phyloP scores from a whole-genome alignment of 257 asterid genomes.

The Gentiana macrophylla region DNA sequence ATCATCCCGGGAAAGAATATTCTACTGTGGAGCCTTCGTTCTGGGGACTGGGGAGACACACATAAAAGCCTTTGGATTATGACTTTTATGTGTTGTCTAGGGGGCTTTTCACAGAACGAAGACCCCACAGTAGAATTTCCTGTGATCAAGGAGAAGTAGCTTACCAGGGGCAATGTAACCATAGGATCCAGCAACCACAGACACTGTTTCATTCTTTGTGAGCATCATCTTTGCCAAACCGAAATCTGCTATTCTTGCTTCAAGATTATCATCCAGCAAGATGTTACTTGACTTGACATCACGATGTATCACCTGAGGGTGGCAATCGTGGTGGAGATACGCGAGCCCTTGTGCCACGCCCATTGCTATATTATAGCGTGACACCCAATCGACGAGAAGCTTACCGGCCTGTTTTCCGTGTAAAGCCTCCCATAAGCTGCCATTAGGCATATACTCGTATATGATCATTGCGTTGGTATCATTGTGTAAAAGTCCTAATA shows the following conservation, averaged over 20 bases:
- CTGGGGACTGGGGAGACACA: too few species aligned
- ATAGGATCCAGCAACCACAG: conserved; percentile 52
- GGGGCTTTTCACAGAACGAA: too few species aligned
- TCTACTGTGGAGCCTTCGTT: neutral
- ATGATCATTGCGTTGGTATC: conserved; percentile 32
- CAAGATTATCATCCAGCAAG: conserved; percentile 34
- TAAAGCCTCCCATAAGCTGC: conserved; percentile 40
- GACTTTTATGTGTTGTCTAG: too few species aligned
- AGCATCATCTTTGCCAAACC: conserved; percentile 41
- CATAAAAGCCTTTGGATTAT: too few species aligned
- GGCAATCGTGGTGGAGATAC: conserved; percentile 59
- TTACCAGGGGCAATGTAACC: conserved; percentile 66
- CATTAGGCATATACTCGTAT: conserved; percentile 46
- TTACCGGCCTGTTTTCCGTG: conserved; percentile 16
- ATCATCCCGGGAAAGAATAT: too few species aligned
- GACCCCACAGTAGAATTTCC: too few species aligned
- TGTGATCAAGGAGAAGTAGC: conserved; percentile 5
- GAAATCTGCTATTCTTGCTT: conserved; percentile 49
- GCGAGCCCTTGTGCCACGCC: conserved; percentile 55
- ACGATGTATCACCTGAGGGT: conserved; percentile 41
- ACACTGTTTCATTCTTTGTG: conserved; percentile 31
- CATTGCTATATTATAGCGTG: conserved; percentile 37
- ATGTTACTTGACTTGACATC: conserved; percentile 51
- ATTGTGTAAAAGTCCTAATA: conserved; percentile 33
- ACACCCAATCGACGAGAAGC: conserved; percentile 32